These are phyloP conservation scores for Hymenoscyphus scutula DNA, from an alignment of 2,329 filamentous ascomycete species.

Conservation along the genomic window DNA sequence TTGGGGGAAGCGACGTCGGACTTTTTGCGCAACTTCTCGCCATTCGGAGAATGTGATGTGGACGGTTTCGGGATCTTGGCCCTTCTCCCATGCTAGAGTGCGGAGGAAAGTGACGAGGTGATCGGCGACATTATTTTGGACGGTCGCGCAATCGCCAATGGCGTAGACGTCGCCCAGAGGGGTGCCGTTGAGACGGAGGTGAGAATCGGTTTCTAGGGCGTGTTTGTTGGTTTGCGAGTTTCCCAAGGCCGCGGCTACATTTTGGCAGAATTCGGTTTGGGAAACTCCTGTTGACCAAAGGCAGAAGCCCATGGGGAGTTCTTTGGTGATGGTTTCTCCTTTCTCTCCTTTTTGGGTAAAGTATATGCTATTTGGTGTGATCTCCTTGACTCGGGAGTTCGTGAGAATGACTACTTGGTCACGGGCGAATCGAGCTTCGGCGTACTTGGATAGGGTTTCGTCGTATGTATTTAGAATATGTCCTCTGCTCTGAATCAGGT, in stretches of 20 bases:
- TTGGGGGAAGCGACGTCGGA: slow-evolving; percentile 89
- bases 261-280: slow-evolving; percentile 77
- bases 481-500: slow-evolving; percentile 89
- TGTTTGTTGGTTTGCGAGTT: slow-evolving; percentile 80
- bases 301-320: slow-evolving; percentile 93
- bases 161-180: slow-evolving; percentile 94
- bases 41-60: slow-evolving; percentile 86
- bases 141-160: slow-evolving; percentile 92
- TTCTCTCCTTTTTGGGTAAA: slow-evolving; percentile 80
- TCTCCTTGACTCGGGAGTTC: slow-evolving; percentile 90
- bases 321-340: slow-evolving; percentile 77
- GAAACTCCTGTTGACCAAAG: slow-evolving; percentile 96
- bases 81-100: slow-evolving; percentile 85
- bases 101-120: slow-evolving; percentile 89
- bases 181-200: slow-evolving; percentile 83
- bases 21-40: slow-evolving; percentile 77
- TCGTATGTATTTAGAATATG: slow-evolving; percentile 99
- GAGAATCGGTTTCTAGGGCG: slow-evolving; percentile 90
- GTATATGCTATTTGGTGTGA: slow-evolving; percentile 76
- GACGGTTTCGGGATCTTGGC: slow-evolving; percentile 84
- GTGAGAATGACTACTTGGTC: slow-evolving; percentile 90
- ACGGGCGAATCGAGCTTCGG: slow-evolving; percentile 84
- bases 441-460: slow-evolving; percentile 87
- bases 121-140: slow-evolving; percentile 95
- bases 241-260: slow-evolving; percentile 72